Evolutionary conservation across 2,329 filamentous ascomycete species (phyloP), one percentile per base, ranked within the genome.

Genomic region (Talaromyces funiculosus): DNA sequence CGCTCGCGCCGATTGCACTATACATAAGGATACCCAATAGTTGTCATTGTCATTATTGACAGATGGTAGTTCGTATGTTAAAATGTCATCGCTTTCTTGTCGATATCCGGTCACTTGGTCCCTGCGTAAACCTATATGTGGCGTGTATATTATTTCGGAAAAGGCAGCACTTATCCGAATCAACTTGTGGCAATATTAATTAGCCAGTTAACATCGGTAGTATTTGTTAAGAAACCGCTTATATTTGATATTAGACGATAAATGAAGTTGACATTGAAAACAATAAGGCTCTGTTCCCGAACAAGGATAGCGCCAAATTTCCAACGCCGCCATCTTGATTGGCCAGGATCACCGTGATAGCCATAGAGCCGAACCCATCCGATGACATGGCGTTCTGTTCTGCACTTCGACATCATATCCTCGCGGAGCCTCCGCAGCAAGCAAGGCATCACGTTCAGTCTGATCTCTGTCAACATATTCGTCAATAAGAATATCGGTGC

Each of bases 1-100:
- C 24, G 10, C 57, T 51, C 10, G 24, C 47, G 53, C 24, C 3
- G 43, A 33, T 43, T 59, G 57, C 37, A 29, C 31, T 53, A 53
- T 31, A 53, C 43, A 42, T 61, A 24, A 40, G 14, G 49, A 37
- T 29, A 29, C 47, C 29, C 74, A 74, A 79, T 77, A 75, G 78
- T 75, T 26, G 22, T 58, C 57, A 59, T 75, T 26, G 22, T 58
- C 57, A 59, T 59, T 14, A 43, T 59, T 43, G 33, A 33, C 18
- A 40, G 18, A 38, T 38, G 22, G 10, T 31, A 12, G 18, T 16
- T 26, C 33, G 53, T 24, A 45, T 45, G 31, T 31, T 33, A 33
- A 20, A 33, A 3, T 51, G 29, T 51, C 29, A 22, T 33, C 29
- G n/a, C 20, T 6, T 51, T 47, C 12, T 14, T 24, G 43, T 45